Evolutionary conservation across 164 flowering plant genomes (phyloP).

Genomic region (Paratinospora sagittata): DNA sequence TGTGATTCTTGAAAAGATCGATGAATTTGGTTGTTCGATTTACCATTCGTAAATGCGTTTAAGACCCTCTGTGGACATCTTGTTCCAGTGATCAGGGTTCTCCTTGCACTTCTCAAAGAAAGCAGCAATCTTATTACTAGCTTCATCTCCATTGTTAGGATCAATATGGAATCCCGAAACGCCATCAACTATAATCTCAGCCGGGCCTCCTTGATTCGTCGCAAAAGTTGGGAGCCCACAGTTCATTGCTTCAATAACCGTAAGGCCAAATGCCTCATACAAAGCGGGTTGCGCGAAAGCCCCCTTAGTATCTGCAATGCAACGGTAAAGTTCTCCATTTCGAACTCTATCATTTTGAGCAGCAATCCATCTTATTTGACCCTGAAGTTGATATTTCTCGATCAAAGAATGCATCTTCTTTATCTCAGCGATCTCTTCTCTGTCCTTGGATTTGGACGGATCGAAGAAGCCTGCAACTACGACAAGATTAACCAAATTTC

Average conservation of each 20-base stretch:
- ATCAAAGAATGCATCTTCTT: conserved; percentile 74
- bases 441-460: conserved; percentile 76
- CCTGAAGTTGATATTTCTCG: conserved; percentile 63
- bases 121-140: conserved; percentile 74
- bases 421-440: conserved; percentile 87
- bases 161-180: conserved; percentile 83
- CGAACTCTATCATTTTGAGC: conserved; percentile 76
- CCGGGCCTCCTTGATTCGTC: conserved; percentile 94
- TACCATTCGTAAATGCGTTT: conserved; percentile 83
- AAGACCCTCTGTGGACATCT: conserved; percentile 53
- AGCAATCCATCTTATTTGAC: conserved; percentile 90
- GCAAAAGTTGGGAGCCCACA: conserved; percentile 93
- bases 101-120: conserved; percentile 81
- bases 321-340: conserved; percentile 81
- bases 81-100: conserved; percentile 59
- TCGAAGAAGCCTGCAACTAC: conserved; percentile 86
- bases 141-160: conserved; percentile 74
- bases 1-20: background rate
- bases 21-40: background rate
- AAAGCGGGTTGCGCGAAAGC: conserved; percentile 93
- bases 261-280: conserved; percentile 90
- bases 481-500: conserved; percentile 73
- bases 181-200: conserved; percentile 87
- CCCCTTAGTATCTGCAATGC: conserved; percentile 85
- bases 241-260: conserved; percentile 95